Conservation (phyloP, 2,329 filamentous ascomycete species). For the Hortaea sp. region DNA sequence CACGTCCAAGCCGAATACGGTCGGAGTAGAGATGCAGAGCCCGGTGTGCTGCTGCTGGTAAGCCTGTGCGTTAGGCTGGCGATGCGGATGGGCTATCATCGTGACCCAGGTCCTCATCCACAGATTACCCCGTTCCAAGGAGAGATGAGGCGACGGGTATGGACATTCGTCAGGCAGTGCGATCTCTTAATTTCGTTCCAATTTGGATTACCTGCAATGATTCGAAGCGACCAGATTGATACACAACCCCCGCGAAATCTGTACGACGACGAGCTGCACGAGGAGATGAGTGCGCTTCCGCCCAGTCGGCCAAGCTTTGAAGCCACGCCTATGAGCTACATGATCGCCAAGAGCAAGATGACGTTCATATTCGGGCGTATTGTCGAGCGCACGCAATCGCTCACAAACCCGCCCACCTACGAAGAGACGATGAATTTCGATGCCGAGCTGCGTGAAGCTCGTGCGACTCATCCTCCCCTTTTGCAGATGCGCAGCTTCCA, state of each 20-base stretch:
- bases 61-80: slow-evolving; percentile 52
- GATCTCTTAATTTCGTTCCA: slow-evolving; percentile 73
- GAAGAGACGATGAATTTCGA: slow-evolving; percentile 54
- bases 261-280: slow-evolving; percentile 70
- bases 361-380: slow-evolving; percentile 62
- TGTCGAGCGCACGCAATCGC: slow-evolving; percentile 54
- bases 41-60: slow-evolving; percentile 52
- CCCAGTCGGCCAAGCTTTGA: slow-evolving; percentile 57
- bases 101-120: slow-evolving; percentile 65
- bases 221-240: slow-evolving; percentile 65
- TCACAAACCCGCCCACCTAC: slow-evolving; percentile 49
- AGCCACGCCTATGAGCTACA: slow-evolving; percentile 66
- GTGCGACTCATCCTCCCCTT: slow-evolving; percentile 65
- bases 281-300: slow-evolving; percentile 57
- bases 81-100: slow-evolving; percentile 68
- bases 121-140: slow-evolving; percentile 63
- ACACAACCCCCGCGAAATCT: slow-evolving; percentile 66
- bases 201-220: slow-evolving; percentile 51
- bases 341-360: slow-evolving; percentile 64
- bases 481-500: slow-evolving; percentile 66
- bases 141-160: slow-evolving; percentile 57
- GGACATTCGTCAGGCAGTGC: slow-evolving; percentile 60
- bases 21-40: slow-evolving; percentile 62
- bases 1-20: slow-evolving; percentile 69
- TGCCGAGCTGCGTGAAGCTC: slow-evolving; percentile 44